These are phyloP conservation scores for Boletus reticuloceps DNA, from an alignment of 768 basidiomycete genomes.

Conservation along the genomic window DNA sequence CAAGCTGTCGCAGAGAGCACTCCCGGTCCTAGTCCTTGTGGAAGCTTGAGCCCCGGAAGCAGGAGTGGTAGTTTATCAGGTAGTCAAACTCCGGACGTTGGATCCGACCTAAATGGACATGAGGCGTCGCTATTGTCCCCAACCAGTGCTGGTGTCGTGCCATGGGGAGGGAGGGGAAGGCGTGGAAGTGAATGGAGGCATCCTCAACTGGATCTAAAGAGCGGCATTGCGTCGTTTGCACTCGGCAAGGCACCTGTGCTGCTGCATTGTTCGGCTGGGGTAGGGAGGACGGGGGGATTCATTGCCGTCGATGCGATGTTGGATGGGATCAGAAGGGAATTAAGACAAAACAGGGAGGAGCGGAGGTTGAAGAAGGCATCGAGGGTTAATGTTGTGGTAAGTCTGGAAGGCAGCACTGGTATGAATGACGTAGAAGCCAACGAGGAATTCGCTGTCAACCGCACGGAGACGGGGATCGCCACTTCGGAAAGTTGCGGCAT, in stretches of 20 bases:
- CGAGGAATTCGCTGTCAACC: conserved; percentile 4
- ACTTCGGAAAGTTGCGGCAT: background rate
- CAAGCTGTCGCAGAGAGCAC: conserved; percentile 26
- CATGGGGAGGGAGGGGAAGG: conserved; percentile 4
- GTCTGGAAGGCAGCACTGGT: background rate
- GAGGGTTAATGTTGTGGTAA: too few species aligned
- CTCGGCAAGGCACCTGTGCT: conserved; percentile 56
- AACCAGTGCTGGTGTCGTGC: conserved; percentile 2
- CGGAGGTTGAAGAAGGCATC: conserved; percentile 4
- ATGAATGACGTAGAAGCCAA: background rate
- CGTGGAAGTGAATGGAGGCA: conserved; percentile 29
- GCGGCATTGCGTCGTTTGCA: conserved; percentile 55
- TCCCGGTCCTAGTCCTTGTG: conserved; percentile 29
- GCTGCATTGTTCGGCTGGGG: conserved; percentile 91
- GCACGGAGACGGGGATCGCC: conserved; percentile 6
- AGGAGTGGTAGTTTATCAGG: conserved; percentile 14
- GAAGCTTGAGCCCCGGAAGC: conserved; percentile 21
- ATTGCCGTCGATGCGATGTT: conserved; percentile 87
- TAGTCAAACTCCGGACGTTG: conserved; percentile 17
- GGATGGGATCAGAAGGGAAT: conserved; percentile 65
- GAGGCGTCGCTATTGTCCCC: conserved; percentile 17
- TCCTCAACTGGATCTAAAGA: conserved; percentile 48
- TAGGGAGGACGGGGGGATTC: conserved; percentile 92
- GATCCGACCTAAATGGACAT: conserved; percentile 1
- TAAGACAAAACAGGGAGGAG: conserved; percentile 36